These are phyloP conservation scores for Umbelopsis sp. DNA, from an alignment of 371 early-diverging fungal species.

Conservation along the genomic window DNA sequence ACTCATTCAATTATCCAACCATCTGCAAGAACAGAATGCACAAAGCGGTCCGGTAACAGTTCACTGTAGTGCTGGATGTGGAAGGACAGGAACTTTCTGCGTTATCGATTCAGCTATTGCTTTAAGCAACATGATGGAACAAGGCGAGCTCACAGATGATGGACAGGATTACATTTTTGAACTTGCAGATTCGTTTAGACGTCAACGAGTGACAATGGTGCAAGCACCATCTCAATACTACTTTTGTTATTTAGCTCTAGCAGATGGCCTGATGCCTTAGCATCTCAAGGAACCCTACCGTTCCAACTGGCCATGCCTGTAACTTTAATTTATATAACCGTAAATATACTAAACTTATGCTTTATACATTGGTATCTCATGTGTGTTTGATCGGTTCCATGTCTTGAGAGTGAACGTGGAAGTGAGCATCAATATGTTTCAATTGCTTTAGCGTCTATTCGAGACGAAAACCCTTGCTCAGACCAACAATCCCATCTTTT, in stretches of 20 bases:
- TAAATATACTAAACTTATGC: background rate
- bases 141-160: conserved; percentile 21
- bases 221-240: conserved; percentile 84
- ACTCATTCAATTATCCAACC: conserved; percentile 44
- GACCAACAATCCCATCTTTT: too few species aligned
- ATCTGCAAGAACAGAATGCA: conserved; percentile 26
- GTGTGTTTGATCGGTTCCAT: too few species aligned
- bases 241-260: conserved; percentile 83
- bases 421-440: background rate
- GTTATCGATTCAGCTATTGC: background rate
- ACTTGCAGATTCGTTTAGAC: conserved; percentile 73
- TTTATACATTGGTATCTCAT: background rate
- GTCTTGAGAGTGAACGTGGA: too few species aligned
- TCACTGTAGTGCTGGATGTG: conserved; percentile 96
- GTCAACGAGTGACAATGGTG: conserved; percentile 86
- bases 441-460: too few species aligned
- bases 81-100: conserved; percentile 96
- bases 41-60: conserved; percentile 64
- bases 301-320: background rate
- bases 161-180: conserved; percentile 66
- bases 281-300: background rate
- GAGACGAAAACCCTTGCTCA: too few species aligned
- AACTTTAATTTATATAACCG: background rate
- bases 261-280: conserved; percentile 34
- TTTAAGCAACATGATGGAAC: background rate